Evolutionary conservation across 2,329 filamentous ascomycete genomes (phyloP).

Genomic region (Onygenales sp.): DNA sequence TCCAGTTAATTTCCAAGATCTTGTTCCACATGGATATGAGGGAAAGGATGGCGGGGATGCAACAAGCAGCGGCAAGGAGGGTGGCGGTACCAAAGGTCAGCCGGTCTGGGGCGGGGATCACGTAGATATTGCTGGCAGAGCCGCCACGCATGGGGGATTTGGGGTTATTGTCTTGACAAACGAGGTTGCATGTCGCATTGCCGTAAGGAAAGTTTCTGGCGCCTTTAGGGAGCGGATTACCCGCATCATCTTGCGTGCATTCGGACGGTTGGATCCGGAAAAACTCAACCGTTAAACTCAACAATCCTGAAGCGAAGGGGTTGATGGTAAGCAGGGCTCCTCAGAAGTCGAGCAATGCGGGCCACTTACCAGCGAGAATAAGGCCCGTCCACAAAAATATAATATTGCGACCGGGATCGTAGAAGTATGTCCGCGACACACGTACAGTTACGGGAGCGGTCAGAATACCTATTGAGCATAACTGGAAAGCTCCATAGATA

Average conservation of each 20-base stretch:
- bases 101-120: slow-evolving; percentile 48
- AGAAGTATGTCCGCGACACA: slow-evolving; percentile 55
- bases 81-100: slow-evolving; percentile 52
- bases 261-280: slow-evolving; percentile 41
- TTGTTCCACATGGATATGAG: slow-evolving; percentile 55
- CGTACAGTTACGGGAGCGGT: slow-evolving; percentile 54
- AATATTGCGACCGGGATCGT: slow-evolving; percentile 52
- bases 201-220: slow-evolving; percentile 38
- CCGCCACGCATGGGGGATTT: slow-evolving; percentile 46
- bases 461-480: slow-evolving; percentile 57
- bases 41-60: slow-evolving; percentile 54
- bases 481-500: slow-evolving; percentile 57
- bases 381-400: slow-evolving; percentile 59
- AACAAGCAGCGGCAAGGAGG: slow-evolving; percentile 54
- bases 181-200: slow-evolving; percentile 36
- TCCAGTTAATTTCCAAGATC: slow-evolving; percentile 55
- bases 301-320: slow-evolving; percentile 34
- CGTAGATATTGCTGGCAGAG: slow-evolving; percentile 51
- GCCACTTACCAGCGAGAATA: slow-evolving; percentile 45
- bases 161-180: slow-evolving; percentile 41
- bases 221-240: slow-evolving; percentile 27
- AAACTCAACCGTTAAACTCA: slow-evolving; percentile 57
- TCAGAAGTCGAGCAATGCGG: slow-evolving; percentile 1
- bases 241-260: slow-evolving; percentile 36
- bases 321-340: background rate